Conservation (phyloP, 345 rosid genomes). For the Heritiera littoralis region DNA sequence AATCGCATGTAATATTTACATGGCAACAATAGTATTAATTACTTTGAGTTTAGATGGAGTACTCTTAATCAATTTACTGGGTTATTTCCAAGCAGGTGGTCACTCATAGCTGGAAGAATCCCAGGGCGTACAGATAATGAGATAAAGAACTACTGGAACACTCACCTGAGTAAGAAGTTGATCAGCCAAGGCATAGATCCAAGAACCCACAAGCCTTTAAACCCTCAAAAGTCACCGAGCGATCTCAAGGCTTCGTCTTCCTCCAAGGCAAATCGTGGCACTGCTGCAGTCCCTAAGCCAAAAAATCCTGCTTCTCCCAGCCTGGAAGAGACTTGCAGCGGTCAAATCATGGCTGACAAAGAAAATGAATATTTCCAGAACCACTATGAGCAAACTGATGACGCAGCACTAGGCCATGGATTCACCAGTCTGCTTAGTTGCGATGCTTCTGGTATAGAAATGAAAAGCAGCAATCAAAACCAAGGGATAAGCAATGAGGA, state of each 20-base stretch:
- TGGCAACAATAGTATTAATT: neutral
- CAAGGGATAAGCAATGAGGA: conserved; percentile 23
- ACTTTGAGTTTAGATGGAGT: neutral
- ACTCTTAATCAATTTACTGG: neutral
- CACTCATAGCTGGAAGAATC: conserved; percentile 65
- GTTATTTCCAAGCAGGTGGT: conserved; percentile 44
- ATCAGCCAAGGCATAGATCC: conserved; percentile 69
- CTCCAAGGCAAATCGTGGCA: conserved; percentile 23
- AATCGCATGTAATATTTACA: too few relatives aligned
- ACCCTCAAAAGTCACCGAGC: conserved; percentile 15
- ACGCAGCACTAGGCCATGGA: neutral
- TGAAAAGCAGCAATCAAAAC: conserved; percentile 12
- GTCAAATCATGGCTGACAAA: conserved; percentile 21
- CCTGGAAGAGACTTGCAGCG: conserved; percentile 26
- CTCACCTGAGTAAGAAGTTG: conserved; percentile 65
- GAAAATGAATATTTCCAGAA: conserved; percentile 13
- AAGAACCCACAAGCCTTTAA: conserved; percentile 60
- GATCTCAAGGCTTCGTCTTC: conserved; percentile 18
- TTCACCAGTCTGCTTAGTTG: conserved; percentile 20
- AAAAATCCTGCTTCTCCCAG: conserved; percentile 24
- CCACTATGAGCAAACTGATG: neutral
- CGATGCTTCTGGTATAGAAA: conserved; percentile 17
- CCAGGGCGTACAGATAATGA: conserved; percentile 71
- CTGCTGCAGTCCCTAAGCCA: conserved; percentile 16
- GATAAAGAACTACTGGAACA: conserved; percentile 77